Percentiles rank a stretch among this genome's conserved stretches.
Conservation (phyloP, 2,329 filamentous ascomycete species). For the Hymenoscyphus fraxineus region DNA sequence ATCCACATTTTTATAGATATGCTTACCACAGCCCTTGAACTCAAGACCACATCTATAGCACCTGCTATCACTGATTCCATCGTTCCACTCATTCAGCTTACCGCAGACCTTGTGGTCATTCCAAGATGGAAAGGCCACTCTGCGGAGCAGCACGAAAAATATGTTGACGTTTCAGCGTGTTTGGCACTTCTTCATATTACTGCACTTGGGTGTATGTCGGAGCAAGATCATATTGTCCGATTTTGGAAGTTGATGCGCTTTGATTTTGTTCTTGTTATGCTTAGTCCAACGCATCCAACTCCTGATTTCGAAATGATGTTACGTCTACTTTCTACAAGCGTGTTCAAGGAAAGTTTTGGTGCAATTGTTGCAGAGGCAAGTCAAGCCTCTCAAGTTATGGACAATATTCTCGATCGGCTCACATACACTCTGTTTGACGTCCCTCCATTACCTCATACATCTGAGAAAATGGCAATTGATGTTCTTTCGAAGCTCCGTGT, state of each 20-base stretch:
- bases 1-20: conserved; percentile 63
- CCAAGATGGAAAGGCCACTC: conserved; percentile 41
- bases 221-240: conserved; percentile 34
- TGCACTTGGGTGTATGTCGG: conserved; percentile 53
- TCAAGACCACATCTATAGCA: conserved; percentile 56
- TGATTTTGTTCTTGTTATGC: conserved; percentile 62
- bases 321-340: conserved; percentile 63
- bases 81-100: conserved; percentile 52
- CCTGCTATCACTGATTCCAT: conserved; percentile 56
- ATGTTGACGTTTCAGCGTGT: conserved; percentile 61
- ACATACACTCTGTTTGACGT: conserved; percentile 43
- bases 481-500: conserved; percentile 30
- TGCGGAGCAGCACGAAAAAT: conserved; percentile 45
- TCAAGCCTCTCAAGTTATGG: conserved; percentile 39
- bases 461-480: conserved; percentile 26
- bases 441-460: conserved; percentile 34
- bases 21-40: conserved; percentile 59
- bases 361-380: conserved; percentile 50
- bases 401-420: conserved; percentile 37
- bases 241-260: conserved; percentile 69
- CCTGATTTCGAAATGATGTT: conserved; percentile 62
- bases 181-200: conserved; percentile 63
- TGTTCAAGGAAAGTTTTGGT: conserved; percentile 61
- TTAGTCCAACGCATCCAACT: conserved; percentile 63
- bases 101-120: conserved; percentile 51